Evolutionary conservation across 1,284 basidiomycete species (phyloP).

Genomic region (Boletus albobrunnescens): DNA sequence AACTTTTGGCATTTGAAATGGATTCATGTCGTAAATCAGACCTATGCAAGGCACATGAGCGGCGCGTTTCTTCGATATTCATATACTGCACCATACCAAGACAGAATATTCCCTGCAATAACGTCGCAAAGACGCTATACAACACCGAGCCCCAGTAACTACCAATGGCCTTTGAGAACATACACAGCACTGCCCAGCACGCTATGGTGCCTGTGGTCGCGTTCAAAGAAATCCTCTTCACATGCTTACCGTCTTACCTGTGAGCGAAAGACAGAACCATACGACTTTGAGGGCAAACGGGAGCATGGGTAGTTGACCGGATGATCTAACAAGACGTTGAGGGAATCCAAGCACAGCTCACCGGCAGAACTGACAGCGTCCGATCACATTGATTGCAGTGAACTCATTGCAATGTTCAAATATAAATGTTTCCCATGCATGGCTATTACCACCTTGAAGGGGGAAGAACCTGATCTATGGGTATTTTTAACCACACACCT

Average conservation of each 20-base stretch:
- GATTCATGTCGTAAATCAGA: conserved; percentile 60
- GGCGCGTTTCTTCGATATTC: neutral
- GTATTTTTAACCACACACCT: conserved; percentile 2
- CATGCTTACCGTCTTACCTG: conserved; percentile 12
- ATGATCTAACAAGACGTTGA: neutral
- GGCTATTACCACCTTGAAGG: neutral
- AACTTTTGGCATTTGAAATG: conserved; percentile 48
- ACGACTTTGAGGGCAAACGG: conserved; percentile 26
- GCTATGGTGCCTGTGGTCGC: conserved; percentile 16
- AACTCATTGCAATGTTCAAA: neutral
- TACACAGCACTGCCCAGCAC: conserved; percentile 22
- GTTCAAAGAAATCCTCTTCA: neutral
- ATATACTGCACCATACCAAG: conserved; percentile 17
- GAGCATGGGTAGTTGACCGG: conserved; percentile 19
- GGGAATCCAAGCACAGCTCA: neutral
- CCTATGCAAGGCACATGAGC: conserved; percentile 38
- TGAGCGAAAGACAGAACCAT: conserved; percentile 28
- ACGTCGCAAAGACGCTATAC: conserved; percentile 25
- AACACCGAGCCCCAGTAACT: conserved; percentile 23
- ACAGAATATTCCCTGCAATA: conserved; percentile 28
- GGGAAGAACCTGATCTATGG: conserved; percentile 2
- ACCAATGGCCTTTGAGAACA: conserved; percentile 21
- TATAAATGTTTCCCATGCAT: too few species aligned
- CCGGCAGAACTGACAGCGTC: neutral
- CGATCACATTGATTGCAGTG: conserved; percentile 1